Conservation (phyloP, 179 eudicot genomes). For the Spergularia azorica region DNA sequence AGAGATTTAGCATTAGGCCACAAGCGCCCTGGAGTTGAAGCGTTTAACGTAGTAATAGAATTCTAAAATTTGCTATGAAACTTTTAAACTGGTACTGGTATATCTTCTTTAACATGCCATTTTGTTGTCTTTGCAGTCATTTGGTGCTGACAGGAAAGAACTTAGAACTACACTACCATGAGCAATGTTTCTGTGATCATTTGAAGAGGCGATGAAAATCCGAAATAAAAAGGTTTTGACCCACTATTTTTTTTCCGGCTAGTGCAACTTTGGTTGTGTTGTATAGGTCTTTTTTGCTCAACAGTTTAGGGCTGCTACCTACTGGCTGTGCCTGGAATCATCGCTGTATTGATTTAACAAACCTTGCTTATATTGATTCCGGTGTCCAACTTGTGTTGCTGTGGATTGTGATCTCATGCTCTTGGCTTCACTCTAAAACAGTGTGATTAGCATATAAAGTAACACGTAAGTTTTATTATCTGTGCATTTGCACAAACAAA, state of each 20-base stretch:
- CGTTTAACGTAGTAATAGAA: too few relatives aligned
- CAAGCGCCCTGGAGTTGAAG: too few relatives aligned
- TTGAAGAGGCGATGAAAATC: conserved; percentile 14
- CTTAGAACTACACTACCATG: conserved; percentile 63
- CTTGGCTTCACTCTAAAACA: conserved; percentile 1
- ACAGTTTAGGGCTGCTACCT: conserved; percentile 17
- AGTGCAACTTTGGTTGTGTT: conserved; percentile 16
- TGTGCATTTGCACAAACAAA: not conserved
- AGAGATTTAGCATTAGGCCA: too few relatives aligned
- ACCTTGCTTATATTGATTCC: not conserved
- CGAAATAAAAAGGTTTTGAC: conserved; percentile 27
- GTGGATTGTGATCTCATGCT: not conserved
- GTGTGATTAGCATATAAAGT: conserved; percentile 3
- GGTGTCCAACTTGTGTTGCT: not conserved
- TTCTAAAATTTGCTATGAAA: too few relatives aligned
- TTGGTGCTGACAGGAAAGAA: conserved; percentile 85
- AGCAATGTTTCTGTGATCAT: conserved; percentile 10
- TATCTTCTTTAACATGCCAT: not conserved
- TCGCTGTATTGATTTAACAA: conserved; percentile 9
- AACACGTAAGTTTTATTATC: not conserved
- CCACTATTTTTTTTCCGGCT: conserved; percentile 24
- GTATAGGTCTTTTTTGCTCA: conserved; percentile 29
- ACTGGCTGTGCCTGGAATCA: not conserved
- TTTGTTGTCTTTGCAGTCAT: conserved; percentile 53
- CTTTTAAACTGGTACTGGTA: too few relatives aligned